Conservation (phyloP, 1,139 yeast genomes). For the Pichia sp. region DNA sequence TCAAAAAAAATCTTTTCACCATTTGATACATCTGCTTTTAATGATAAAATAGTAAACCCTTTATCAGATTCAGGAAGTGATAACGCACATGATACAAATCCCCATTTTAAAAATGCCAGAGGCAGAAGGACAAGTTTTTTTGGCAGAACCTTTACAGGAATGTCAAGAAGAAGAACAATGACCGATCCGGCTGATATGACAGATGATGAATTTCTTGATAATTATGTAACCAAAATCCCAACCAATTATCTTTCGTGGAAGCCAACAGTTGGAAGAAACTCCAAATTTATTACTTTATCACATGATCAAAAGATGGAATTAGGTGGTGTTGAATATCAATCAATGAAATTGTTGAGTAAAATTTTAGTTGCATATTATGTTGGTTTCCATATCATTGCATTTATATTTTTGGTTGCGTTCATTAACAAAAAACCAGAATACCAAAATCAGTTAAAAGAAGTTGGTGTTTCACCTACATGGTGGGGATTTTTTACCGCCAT, state of each 20-base stretch:
- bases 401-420: constrained; percentile 63
- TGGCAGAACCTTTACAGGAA: constrained; percentile 23
- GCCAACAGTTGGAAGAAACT: constrained; percentile 93
- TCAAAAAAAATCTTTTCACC: constrained; percentile 5
- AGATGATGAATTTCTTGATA: constrained; percentile 25
- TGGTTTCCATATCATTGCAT: constrained; percentile 64
- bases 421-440: constrained; percentile 42
- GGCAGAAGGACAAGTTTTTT: constrained; percentile 24
- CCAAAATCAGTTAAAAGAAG: constrained; percentile 36
- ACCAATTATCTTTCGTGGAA: constrained; percentile 70
- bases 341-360: constrained; percentile 68
- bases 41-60: too few species aligned
- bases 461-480: constrained; percentile 74
- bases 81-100: background rate
- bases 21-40: too few species aligned
- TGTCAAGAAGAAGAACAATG: constrained; percentile 11
- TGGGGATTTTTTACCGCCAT: constrained; percentile 85
- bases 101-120: background rate
- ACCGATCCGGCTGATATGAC: constrained; percentile 18
- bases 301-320: constrained; percentile 86
- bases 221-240: constrained; percentile 16
- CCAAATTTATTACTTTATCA: constrained; percentile 77
- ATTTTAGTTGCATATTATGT: constrained; percentile 63
- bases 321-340: constrained; percentile 96
- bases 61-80: constrained; percentile 12